phyloP scores from a whole-genome alignment of 805 yeast species.

The Vanderwaltozyma verrucispora region DNA sequence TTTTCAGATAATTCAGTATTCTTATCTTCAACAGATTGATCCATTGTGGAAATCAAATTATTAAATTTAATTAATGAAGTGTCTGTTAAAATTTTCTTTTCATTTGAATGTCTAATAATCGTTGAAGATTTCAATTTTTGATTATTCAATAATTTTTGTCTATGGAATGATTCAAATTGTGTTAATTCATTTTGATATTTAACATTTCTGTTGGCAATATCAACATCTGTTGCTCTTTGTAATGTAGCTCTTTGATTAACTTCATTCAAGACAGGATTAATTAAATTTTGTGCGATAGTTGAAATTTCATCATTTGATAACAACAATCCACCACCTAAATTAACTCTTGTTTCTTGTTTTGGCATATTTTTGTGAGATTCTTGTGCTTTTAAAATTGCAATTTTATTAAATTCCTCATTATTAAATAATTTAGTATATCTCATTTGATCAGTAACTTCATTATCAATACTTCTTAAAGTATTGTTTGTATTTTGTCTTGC shows the following conservation, averaged over 20 bases:
- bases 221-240: conserved; percentile 52
- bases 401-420: conserved; percentile 52
- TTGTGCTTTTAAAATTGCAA: conserved; percentile 72
- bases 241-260: conserved; percentile 57
- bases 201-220: conserved; percentile 28
- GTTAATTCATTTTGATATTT: conserved; percentile 32
- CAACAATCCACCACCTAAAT: conserved; percentile 82
- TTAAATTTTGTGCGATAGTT: conserved; percentile 66
- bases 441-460: conserved; percentile 13
- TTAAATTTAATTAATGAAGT: conserved; percentile 38
- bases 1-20: conserved; percentile 36
- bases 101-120: conserved; percentile 33
- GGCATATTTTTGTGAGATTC: conserved; percentile 41
- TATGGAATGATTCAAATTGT: conserved; percentile 33
- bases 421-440: conserved; percentile 8
- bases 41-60: conserved; percentile 25
- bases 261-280: conserved; percentile 73
- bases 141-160: conserved; percentile 31
- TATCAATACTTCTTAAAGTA: conserved; percentile 34
- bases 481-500: conserved; percentile 46
- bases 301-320: conserved; percentile 70
- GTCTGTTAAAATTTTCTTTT: conserved; percentile 26
- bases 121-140: conserved; percentile 30
- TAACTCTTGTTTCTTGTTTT: conserved; percentile 38
- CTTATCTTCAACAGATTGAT: conserved; percentile 28